These are phyloP conservation scores for Xylariaceae sp. DNA, from an alignment of 2,329 filamentous ascomycete genomes.

Conservation along the genomic window DNA sequence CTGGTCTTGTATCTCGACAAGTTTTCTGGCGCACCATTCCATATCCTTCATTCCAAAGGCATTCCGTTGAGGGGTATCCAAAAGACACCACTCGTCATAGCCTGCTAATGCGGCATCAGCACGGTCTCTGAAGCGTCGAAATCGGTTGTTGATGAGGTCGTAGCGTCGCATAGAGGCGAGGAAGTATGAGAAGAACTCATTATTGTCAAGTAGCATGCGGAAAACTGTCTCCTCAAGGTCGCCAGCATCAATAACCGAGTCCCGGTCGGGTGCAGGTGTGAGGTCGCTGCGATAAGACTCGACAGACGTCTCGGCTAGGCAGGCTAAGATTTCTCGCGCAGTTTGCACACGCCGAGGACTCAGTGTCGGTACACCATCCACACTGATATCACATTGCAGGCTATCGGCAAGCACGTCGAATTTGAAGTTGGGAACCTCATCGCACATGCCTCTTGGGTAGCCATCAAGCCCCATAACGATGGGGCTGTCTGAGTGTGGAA, in stretches of 20 bases:
- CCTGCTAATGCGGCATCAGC: slow-evolving; percentile 42
- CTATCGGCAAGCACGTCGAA: slow-evolving; percentile 48
- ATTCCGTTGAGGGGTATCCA: neutral
- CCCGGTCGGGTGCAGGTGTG: slow-evolving; percentile 29
- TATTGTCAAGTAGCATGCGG: slow-evolving; percentile 49
- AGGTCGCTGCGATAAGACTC: slow-evolving; percentile 45
- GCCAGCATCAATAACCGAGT: slow-evolving; percentile 35
- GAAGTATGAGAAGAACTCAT: slow-evolving; percentile 52
- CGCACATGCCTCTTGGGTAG: slow-evolving; percentile 42
- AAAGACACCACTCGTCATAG: slow-evolving; percentile 29
- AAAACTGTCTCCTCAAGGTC: slow-evolving; percentile 49
- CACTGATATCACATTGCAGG: slow-evolving; percentile 45
- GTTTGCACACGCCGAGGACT: slow-evolving; percentile 40
- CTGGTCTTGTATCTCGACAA: slow-evolving; percentile 37
- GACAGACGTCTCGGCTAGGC: slow-evolving; percentile 33
- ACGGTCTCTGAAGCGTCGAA: slow-evolving; percentile 44
- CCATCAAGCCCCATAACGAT: slow-evolving; percentile 40
- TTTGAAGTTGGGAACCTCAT: slow-evolving; percentile 44
- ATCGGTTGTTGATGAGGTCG: slow-evolving; percentile 42
- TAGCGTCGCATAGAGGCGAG: slow-evolving; percentile 39
- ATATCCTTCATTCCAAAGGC: slow-evolving; percentile 34
- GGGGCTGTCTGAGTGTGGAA: slow-evolving; percentile 36
- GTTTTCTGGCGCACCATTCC: slow-evolving; percentile 45
- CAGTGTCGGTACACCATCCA: slow-evolving; percentile 26
- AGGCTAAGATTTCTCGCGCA: slow-evolving; percentile 47